phyloP scores from a whole-genome alignment of 2,329 filamentous ascomycete genomes.

The Fusarium bulbicola region DNA sequence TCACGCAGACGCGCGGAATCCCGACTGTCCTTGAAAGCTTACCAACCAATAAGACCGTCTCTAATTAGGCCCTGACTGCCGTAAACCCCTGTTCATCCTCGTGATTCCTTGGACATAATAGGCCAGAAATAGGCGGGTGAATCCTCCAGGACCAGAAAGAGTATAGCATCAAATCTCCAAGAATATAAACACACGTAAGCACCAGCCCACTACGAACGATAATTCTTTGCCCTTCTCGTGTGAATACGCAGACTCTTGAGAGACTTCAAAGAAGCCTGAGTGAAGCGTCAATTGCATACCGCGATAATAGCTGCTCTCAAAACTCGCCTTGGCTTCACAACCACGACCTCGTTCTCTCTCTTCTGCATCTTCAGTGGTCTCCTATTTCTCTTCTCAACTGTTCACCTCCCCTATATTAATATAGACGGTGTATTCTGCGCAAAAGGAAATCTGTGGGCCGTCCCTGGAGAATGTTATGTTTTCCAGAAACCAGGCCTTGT shows the following conservation, averaged over 20 bases:
- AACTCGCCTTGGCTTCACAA: background rate
- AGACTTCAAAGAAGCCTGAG: background rate
- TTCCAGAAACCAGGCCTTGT: constrained; percentile 6
- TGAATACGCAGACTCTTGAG: background rate
- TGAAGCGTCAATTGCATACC: background rate
- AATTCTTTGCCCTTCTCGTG: background rate
- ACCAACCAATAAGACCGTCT: background rate
- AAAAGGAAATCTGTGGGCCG: background rate
- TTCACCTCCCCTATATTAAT: constrained; percentile 1
- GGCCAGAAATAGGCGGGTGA: background rate
- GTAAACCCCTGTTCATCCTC: background rate
- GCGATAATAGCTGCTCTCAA: background rate
- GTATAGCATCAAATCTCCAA: background rate
- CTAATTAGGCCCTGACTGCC: background rate
- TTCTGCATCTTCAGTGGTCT: background rate
- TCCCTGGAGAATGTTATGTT: constrained; percentile 3
- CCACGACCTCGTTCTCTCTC: background rate
- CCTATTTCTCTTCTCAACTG: constrained; percentile 2
- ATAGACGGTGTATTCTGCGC: constrained; percentile 17
- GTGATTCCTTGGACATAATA: background rate
- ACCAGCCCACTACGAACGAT: background rate
- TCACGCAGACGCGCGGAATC: background rate
- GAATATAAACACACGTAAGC: background rate
- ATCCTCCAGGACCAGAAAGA: background rate
- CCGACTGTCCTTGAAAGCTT: background rate